Evolutionary conservation across 2,329 filamentous ascomycete species (phyloP), one percentile per base, ranked within the genome.

Genomic region (Diplodia corticola): DNA sequence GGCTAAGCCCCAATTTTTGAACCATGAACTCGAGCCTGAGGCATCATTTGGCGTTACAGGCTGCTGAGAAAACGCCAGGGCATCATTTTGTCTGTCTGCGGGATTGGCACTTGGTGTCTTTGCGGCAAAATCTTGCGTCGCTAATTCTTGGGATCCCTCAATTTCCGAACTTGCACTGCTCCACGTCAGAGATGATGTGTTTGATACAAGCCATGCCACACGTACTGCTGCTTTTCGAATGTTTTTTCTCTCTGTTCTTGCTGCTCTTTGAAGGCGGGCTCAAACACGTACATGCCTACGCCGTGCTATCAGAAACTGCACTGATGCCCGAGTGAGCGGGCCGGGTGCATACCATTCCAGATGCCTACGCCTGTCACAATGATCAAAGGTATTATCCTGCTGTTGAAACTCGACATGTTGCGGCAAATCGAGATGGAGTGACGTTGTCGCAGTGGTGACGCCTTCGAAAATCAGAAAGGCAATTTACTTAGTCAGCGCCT

Each of bases 221-320:
- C 57, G 57, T 28, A 61, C 57, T 61, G 57, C n/a, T 61, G 57
- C 28, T 61, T 48, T 5, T 61, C 57, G 13, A 61, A 61, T 1
- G 44, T 49, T 17, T 55, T 55, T 6, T 54, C 37, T 35, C 70
- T 72, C 55, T 74, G 71, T 64, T 69, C 72, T 64, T 71, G 68
- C 53, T 75, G 75, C 61, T 73, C 71, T 61, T 76, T 74, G 65
- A 78, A 72, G 40, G 77, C 76, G 35, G 71, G 70, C 67, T 74
- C 73, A 51, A 78, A 77, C n/a, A 57, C 54, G 33, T 64, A 69
- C 64, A 75, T 65, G 75, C 63, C 63, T 64, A 30, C 10, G 33
- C 9, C 30, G 26, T 10, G 17, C n/a, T 26, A 46, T 51, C 49
- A 61, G 57, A 26, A 35, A 6, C 37, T 10, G 26, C 17, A 13